Evolutionary conservation across 352 stramenopile species (phyloP), one percentile per base, ranked within the genome.

Genomic region (Halophytophthora polymorphica): DNA sequence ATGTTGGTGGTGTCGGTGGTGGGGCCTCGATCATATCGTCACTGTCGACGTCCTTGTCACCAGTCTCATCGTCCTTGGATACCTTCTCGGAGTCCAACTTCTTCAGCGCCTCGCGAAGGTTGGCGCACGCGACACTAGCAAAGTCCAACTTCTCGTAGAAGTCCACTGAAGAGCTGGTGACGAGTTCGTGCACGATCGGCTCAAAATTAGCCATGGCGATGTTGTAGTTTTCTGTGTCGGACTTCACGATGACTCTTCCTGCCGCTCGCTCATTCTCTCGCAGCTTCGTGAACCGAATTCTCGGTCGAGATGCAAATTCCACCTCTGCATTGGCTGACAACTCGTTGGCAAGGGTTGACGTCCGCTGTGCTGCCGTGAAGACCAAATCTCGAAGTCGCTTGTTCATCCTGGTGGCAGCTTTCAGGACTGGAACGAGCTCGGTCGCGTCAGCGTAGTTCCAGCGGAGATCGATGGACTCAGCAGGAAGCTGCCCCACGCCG

Each of bases 221-320:
- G 28, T 40, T 49, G 43, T 49, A 49, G 14, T 49, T 49, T 7
- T 49, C 25, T 7, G 25, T n/a, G 15, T 49, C 43, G 0, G 25
- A 39, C n/a, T 28, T 6, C 4, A 49, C 43, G 14, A 49, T 0
- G 6, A 17, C 21, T 40, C 43, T 18, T n/a, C 25, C 28, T 6
- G 12, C 36, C 0, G 28, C 34, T 2, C 43, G 6, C 4, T 37
- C 43, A 15, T 37, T 38, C 43, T 37, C 36, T 28, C 38, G 37
- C 28, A 49, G 25, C 28, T 49, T 49, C 3, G 22, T 18, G 43
- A 39, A 49, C 13, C n/a, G 6, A n/a, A 38, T 34, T 34, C 29
- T 34, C 29, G 14, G 4, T 3, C 28, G 3, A 21, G 5, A n/a
- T 49, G 12, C 10, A 6, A 17, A 1, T 6, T 39, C 22, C n/a